Evolutionary conservation across 495 filamentous ascomycete species (phyloP), one percentile per base, ranked within the genome.

Genomic region (Aspergillus hancockii): DNA sequence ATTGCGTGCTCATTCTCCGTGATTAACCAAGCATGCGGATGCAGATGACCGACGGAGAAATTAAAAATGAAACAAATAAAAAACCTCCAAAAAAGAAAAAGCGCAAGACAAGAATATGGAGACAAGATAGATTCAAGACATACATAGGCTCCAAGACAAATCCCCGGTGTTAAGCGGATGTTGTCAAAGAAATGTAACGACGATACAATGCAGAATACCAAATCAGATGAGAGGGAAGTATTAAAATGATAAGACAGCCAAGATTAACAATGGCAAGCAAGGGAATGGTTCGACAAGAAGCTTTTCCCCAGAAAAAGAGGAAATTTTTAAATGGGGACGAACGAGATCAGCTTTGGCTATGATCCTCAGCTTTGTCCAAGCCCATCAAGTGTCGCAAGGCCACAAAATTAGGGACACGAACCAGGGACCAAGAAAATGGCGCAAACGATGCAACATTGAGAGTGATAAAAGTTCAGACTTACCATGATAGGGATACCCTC

Each of bases 401-500:
- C 57, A 52, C 60, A 55, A 64, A 55, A 60, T 54, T 46, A 40
- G 56, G 55, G 25, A 63, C 64, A 66, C 69, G 69, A 74, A 70
- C 68, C 69, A 71, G 22, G 59, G 56, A 38, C 47, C 66, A 60
- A 41, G 45, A 50, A 62, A 61, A 76, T 75, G 72, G 72, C 74
- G 71, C 68, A 69, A 75, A 59, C 62, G 63, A 72, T 71, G 74
- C 71, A 74, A 71, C 71, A 16, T 68, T 54, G 63, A 60, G 67
- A 67, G 70, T 67, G 65, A 74, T 67, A 58, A 57, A 55, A 60
- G 32, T 34, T 59, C 50, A 49, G 55, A 67, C 74, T 65, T 75
- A 79, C 75, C 70, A 66, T 76, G 72, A 73, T 77, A 78, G 30
- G 74, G 72, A 69, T 79, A 78, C 43, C 71, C 72, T 60, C 75